Percentiles rank a stretch among this genome's conserved stretches.
These are phyloP conservation scores for Tricholoma furcatifolium DNA, from an alignment of 768 basidiomycete genomes.

Conservation along the genomic window DNA sequence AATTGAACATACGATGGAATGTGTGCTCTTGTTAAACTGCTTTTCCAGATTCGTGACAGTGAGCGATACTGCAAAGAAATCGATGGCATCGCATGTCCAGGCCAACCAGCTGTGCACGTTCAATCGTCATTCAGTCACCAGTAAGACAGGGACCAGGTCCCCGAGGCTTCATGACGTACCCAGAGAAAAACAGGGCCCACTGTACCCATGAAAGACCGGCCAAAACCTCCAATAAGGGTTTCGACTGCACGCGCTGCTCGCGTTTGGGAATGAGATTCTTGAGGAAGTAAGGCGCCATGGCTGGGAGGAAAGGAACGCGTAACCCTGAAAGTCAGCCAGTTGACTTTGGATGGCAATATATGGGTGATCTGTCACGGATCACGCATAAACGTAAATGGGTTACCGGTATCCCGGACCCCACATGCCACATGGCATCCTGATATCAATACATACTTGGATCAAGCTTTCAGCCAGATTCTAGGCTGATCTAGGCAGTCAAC, in stretches of 20 bases:
- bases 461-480: too few relatives aligned
- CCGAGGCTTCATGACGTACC: conserved; percentile 37
- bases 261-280: conserved; percentile 46
- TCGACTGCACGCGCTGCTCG: conserved; percentile 35
- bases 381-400: neutral
- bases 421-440: too few relatives aligned
- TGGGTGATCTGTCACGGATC: neutral
- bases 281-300: conserved; percentile 50
- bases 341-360: neutral
- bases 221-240: conserved; percentile 45
- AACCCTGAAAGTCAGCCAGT: too few relatives aligned
- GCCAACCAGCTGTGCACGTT: conserved; percentile 61
- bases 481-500: too few relatives aligned
- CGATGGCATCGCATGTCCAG: conserved; percentile 86
- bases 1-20: conserved; percentile 38
- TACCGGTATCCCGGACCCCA: neutral
- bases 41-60: conserved; percentile 43
- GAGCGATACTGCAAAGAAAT: conserved; percentile 80
- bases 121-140: neutral
- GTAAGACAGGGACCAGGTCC: neutral
- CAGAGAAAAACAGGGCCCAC: conserved; percentile 58
- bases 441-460: too few relatives aligned
- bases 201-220: conserved; percentile 47
- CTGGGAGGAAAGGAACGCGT: neutral
- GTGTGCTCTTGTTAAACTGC: conserved; percentile 45